Evolutionary conservation across 2,329 filamentous ascomycete genomes (phyloP).

Genomic region (Exophiala phaeomuriformis): DNA sequence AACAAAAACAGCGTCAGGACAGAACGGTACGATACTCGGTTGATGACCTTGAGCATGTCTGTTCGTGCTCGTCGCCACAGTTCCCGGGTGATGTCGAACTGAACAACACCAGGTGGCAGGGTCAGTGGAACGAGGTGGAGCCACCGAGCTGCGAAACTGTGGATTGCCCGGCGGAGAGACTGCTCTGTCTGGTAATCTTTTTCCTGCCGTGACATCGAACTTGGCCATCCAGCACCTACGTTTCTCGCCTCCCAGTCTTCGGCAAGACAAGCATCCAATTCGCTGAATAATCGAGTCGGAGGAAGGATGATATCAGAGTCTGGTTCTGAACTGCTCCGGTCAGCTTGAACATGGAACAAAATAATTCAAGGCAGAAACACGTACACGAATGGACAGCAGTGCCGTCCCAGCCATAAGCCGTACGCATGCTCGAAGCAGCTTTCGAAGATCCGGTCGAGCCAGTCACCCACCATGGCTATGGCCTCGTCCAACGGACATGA

Average conservation of each 20-base stretch:
- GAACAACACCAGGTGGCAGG: slow-evolving; percentile 1
- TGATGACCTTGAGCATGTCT: slow-evolving; percentile 38
- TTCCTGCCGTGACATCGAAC: slow-evolving; percentile 3
- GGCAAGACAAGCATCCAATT: slow-evolving; percentile 25
- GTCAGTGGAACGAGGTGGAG: slow-evolving; percentile 23
- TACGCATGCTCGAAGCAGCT: slow-evolving; percentile 37
- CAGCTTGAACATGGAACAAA: not conserved
- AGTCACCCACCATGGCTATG: slow-evolving; percentile 11
- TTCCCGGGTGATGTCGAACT: slow-evolving; percentile 24
- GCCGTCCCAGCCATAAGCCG: slow-evolving; percentile 39
- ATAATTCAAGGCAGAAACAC: slow-evolving; percentile 7
- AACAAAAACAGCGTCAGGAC: slow-evolving; percentile 39
- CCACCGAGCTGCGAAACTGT: slow-evolving; percentile 30
- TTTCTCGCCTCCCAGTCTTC: slow-evolving; percentile 10
- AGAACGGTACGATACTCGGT: slow-evolving; percentile 38
- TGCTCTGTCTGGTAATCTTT: slow-evolving; percentile 27
- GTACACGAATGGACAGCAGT: slow-evolving; percentile 40
- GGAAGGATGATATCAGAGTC: slow-evolving; percentile 19
- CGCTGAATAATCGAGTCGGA: slow-evolving; percentile 30
- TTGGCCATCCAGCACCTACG: not conserved
- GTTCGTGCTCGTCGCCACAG: slow-evolving; percentile 35
- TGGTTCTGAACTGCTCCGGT: slow-evolving; percentile 3
- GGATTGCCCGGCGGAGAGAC: slow-evolving; percentile 28
- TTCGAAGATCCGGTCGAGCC: slow-evolving; percentile 31
- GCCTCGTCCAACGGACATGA: slow-evolving; percentile 2